phyloP scores from a whole-genome alignment of 352 stramenopile species.

The Phytophthora niederhauseri region DNA sequence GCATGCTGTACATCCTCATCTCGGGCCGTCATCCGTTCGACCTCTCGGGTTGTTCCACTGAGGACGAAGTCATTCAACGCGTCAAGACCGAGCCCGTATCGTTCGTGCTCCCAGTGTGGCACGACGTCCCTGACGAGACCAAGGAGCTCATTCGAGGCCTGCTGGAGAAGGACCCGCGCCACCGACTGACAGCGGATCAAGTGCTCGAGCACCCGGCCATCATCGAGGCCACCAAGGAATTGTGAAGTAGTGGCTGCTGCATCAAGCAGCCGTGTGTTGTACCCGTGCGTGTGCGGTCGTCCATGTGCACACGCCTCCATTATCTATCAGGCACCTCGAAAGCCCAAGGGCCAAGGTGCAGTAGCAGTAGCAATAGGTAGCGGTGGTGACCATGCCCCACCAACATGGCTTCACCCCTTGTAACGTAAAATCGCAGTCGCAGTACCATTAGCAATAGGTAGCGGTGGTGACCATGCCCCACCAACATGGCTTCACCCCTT shows the following conservation, averaged over 20 bases:
- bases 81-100: conserved; percentile 55
- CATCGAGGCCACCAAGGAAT: conserved; percentile 29
- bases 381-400: conserved; percentile 10
- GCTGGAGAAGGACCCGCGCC: conserved; percentile 71
- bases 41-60: conserved; percentile 70
- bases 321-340: conserved; percentile 28
- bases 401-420: conserved; percentile 18
- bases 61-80: conserved; percentile 78
- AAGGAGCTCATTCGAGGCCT: conserved; percentile 73
- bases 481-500: conserved; percentile 19
- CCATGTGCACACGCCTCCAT: conserved; percentile 8
- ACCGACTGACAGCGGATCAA: conserved; percentile 56
- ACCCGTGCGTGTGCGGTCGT: conserved; percentile 9
- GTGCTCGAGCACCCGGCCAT: conserved; percentile 51
- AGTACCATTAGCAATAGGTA: too few relatives aligned
- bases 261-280: conserved; percentile 12
- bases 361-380: too few relatives aligned
- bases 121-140: conserved; percentile 48
- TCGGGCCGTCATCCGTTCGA: conserved; percentile 89
- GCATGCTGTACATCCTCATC: conserved; percentile 90
- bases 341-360: background rate
- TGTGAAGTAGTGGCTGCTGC: conserved; percentile 28
- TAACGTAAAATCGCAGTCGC: conserved; percentile 18
- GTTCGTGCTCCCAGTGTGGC: conserved; percentile 67
- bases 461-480: conserved; percentile 8